Conservation (phyloP, 352 stramenopile genomes). For the Pythium biforme region DNA sequence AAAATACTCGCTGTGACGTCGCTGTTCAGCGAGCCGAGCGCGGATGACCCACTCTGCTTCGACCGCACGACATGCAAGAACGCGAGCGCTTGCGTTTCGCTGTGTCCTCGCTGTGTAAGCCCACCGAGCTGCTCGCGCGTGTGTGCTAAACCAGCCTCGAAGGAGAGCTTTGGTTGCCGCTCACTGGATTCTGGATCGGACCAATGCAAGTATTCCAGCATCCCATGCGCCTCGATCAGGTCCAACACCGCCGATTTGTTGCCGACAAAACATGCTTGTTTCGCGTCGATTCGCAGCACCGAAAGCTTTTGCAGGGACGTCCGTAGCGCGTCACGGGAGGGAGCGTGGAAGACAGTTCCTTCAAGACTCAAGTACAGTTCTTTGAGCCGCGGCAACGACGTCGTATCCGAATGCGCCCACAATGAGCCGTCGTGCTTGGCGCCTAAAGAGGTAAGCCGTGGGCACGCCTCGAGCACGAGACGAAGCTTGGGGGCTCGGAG, state of each 20-base stretch:
- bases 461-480: background rate
- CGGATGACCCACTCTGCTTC: background rate
- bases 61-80: background rate
- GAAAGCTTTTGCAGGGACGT: background rate
- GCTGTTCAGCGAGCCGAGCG: background rate
- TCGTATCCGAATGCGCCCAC: background rate
- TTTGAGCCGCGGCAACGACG: background rate
- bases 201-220: background rate
- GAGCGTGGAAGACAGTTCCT: background rate
- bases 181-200: background rate
- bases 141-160: background rate
- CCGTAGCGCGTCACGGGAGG: background rate
- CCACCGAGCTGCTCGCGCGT: background rate
- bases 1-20: background rate
- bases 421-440: constrained; percentile 1
- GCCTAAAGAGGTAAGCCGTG: background rate
- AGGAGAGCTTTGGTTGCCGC: background rate
- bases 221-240: background rate
- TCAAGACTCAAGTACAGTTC: background rate
- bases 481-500: background rate
- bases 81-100: background rate
- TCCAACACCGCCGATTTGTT: background rate
- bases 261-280: background rate
- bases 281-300: background rate
- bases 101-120: background rate